Conservation (phyloP, 2,329 filamentous ascomycete genomes). For the Colletotrichum godetiae region DNA sequence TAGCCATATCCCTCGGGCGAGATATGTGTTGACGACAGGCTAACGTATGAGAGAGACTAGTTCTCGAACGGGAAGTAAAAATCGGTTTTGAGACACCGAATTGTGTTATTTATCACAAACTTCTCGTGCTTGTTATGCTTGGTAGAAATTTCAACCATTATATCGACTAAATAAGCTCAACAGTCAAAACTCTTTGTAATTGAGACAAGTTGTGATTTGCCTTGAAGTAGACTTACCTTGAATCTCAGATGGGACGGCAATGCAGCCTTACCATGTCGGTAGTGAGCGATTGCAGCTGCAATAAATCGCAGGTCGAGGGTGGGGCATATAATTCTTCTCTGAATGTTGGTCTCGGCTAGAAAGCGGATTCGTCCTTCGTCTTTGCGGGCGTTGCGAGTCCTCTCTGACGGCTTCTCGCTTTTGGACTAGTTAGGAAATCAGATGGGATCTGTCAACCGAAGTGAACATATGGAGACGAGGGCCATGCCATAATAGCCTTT, state of each 20-base stretch:
- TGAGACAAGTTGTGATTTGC: background rate
- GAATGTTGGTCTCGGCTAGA: background rate
- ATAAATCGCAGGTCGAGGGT: background rate
- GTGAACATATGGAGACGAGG: background rate
- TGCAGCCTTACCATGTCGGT: slow-evolving; percentile 4
- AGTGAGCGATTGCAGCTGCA: background rate
- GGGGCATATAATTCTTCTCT: background rate
- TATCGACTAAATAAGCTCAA: background rate
- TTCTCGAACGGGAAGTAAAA: background rate
- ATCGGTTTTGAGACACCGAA: background rate
- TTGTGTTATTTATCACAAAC: too few species aligned
- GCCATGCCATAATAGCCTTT: background rate
- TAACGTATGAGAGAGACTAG: background rate
- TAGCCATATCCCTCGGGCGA: background rate
- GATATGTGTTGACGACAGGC: background rate
- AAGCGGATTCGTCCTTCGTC: background rate
- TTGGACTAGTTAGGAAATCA: background rate
- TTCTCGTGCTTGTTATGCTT: background rate
- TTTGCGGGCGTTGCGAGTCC: background rate
- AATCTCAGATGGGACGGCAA: background rate
- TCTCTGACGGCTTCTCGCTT: background rate
- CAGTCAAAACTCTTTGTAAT: background rate
- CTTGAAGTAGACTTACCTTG: background rate
- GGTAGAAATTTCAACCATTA: background rate
- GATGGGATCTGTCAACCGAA: background rate